Evolutionary conservation across 176 grass and related monocot genomes (phyloP), one percentile per base, ranked within the genome.

Genomic region (Olyra latifolia): DNA sequence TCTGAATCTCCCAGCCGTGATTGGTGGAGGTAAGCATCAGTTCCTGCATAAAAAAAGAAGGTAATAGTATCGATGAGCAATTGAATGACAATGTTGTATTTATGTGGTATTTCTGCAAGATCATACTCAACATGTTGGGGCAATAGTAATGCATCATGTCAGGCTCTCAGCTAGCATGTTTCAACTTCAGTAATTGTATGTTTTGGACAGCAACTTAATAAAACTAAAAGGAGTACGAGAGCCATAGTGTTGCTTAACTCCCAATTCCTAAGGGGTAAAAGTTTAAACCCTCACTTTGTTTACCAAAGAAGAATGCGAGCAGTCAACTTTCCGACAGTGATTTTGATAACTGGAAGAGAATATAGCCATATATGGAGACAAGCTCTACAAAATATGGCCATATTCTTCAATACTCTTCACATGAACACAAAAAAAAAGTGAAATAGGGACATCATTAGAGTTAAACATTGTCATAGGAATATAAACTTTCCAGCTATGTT

Each of bases 1-100:
- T 98, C 88, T 2, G 90, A 98, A 88, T 94, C 92, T 63, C 95
- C 95, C 38, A 98, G 86, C 55, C 95, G 88, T 67, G 95, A 98
- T 38, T 94, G 60, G 69, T 98, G 95, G 76, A 98, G 95, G 32
- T 94, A 98, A 74, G 95, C 95, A 78, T 98, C 95, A 47, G 95
- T 98, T 74, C 95, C 95, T 98, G 76, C 74, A 81, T 66, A 38
- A 58, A 58, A 78, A 12, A 22, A 24, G 10, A 24, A 3, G 54
- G 44, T 43, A 70, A 30, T 54, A 13, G 46, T 3, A 80, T 66
- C 16, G 38, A 23, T 39, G 3, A 29, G 29, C 45, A 82, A 69
- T 30, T 79, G 38, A 47, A 68, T 83, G 2, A 7, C 39, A 32
- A 47, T 13, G 19, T 10, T 49, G 42, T 72, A 47, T n/a, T 24